phyloP scores from a whole-genome alignment of 225 moss, liverwort and hornwort species.

The Sphagnum contortum region DNA sequence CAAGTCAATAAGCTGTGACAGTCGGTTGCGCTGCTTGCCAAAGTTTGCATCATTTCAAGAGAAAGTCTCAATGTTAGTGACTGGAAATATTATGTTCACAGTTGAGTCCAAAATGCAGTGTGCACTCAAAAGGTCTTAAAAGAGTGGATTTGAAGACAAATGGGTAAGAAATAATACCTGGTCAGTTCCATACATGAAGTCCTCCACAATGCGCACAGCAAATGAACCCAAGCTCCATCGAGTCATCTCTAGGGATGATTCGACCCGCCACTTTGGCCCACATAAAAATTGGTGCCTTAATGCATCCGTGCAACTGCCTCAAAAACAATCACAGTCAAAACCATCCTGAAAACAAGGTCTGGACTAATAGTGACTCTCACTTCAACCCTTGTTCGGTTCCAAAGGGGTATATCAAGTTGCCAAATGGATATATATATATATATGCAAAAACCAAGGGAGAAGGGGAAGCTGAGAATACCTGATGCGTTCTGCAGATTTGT shows the following conservation, averaged over 20 bases:
- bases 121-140: no score
- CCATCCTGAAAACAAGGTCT: not conserved
- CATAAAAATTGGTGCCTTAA: conserved; percentile 45
- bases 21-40: conserved; percentile 18
- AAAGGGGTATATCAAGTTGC: no score
- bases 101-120: no score
- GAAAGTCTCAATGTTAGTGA: not conserved
- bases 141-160: no score
- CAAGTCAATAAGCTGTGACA: conserved; percentile 24
- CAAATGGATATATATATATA: no score
- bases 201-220: conserved; percentile 34
- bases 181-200: conserved; percentile 37
- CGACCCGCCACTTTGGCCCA: conserved; percentile 42
- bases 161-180: conserved; percentile 10
- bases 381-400: no score
- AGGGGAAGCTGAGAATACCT: conserved; percentile 4
- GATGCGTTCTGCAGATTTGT: conserved; percentile 29
- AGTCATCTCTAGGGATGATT: conserved; percentile 31
- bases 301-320: conserved; percentile 30
- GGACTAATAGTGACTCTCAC: no score
- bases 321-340: not conserved
- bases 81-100: not conserved
- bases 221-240: conserved; percentile 40
- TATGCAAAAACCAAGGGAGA: no score
- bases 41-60: no score